Conservation (phyloP, 495 filamentous ascomycete species). For the Darksidea phi region DNA sequence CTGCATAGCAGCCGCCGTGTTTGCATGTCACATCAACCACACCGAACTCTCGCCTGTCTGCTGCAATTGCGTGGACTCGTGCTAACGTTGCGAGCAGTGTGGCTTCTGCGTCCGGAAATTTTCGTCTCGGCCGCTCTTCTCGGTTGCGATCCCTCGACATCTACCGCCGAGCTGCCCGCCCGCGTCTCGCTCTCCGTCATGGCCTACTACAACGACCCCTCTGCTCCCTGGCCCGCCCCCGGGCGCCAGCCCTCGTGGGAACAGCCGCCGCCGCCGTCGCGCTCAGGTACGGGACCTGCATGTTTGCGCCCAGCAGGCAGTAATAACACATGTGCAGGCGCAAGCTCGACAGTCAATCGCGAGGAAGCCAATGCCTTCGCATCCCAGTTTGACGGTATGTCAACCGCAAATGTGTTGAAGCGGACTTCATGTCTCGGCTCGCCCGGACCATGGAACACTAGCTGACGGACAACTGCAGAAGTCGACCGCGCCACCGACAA, state of each 20-base stretch:
- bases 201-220: constrained; percentile 89
- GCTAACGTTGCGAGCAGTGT: constrained; percentile 17
- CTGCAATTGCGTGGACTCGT: constrained; percentile 2
- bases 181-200: constrained; percentile 47
- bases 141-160: constrained; percentile 16
- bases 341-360: constrained; percentile 59
- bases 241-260: constrained; percentile 74
- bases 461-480: constrained; percentile 57
- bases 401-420: not conserved
- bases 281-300: constrained; percentile 65
- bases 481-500: constrained; percentile 95
- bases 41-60: not conserved
- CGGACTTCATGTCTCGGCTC: constrained; percentile 9
- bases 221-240: constrained; percentile 65
- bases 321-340: constrained; percentile 55
- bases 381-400: constrained; percentile 88
- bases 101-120: constrained; percentile 15
- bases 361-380: constrained; percentile 79
- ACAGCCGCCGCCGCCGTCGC: constrained; percentile 79
- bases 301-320: not conserved
- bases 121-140: constrained; percentile 8
- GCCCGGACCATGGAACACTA: not conserved
- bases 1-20: not conserved
- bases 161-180: constrained; percentile 5
- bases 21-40: not conserved